Evolutionary conservation across 1,284 basidiomycete genomes (phyloP), one percentile per base, ranked within the genome.

Genomic region (Malassezia japonica): DNA sequence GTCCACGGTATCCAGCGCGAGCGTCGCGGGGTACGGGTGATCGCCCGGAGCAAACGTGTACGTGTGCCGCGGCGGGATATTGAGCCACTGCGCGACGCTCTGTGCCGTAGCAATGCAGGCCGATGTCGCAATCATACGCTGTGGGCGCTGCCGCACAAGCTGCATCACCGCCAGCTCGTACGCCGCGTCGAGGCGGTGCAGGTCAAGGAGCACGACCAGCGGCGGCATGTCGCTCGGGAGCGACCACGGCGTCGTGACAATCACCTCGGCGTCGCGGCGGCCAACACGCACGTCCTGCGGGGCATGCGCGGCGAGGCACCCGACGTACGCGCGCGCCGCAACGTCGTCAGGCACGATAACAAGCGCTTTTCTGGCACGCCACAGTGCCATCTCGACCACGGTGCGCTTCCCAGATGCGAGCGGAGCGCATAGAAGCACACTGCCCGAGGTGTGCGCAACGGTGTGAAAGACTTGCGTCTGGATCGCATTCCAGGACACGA

Each of bases 391-490:
- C 54, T 85, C 81, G 3, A 80, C 83, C 50, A 94, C 70, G 5
- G 81, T 78, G 3, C 86, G 83, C 74, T 92, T 95, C 1, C 91
- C 91, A 51, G 82, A 82, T 6, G 83, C 82, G 3, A 81, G 79
- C 1, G 91, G 90, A 0, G 84, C 86, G 54, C 84, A 86, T 15
- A 95, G 64, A n/a, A 98, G 75, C 3, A 83, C 74, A 67, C 91
- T 86, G 36, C 79, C 75, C 38, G 78, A 76, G 1, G 86, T 85
- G 63, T 84, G 82, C 46, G 84, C 77, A 16, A 88, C 63, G 39
- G 82, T 82, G 85, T 94, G 96, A 73, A 87, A 87, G 3, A 80
- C 78, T 64, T 96, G 94, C 1, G 86, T 88, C 71, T 98, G 92
- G 4, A 96, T 81, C 1, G 83, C 81, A 65, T 92, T 95, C 70